Evolutionary conservation across 2,329 filamentous ascomycete species (phyloP), one percentile per base, ranked within the genome.

Genomic region (Monilinia aucupariae): DNA sequence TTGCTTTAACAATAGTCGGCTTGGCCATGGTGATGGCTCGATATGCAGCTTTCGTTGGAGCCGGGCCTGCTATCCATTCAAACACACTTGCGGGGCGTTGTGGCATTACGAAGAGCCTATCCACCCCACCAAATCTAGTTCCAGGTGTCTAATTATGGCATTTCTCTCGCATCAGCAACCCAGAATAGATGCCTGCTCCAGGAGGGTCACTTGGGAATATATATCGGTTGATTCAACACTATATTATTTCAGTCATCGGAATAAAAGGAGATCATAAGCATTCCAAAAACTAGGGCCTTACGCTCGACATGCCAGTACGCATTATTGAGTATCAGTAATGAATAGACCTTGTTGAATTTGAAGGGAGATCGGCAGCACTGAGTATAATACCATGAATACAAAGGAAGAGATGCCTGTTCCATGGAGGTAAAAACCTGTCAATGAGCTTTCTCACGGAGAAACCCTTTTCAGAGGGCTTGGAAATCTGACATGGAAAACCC

Each of bases 41-140:
- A 47, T 56, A 56, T 56, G 54, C 54, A 34, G 54, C 27, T 5
- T 56, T 56, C 1, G 41, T 56, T 17, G 54, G 41, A 13, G 54
- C 54, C 9, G 54, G 54, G 4, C 54, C 54, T 34, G 54, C 54
- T 15, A 56, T 47, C 54, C 54, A 56, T 22, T 56, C 54, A 5
- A 56, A 34, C 1, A 56, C 41, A 56, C 41, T 56, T 47, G 54
- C 41, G 3, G 54, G 54, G 41, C 41, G 54, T 47, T 47, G 54
- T n/a, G 54, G 54, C 54, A 56, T 56, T 56, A 25, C n/a, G 41
- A n/a, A 17, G 9, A 25, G 20, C 12, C 13, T n/a, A 3, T 25
- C 20, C 17, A 34, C 2, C n/a, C 22, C 54, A 34, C 27, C 4
- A 9, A 3, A 34, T 25, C 27, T n/a, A 56, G n/a, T 4, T 34